Percentiles rank a stretch among this genome's conserved stretches.
Conservation (phyloP, 805 yeast species). For the Cyberlindnera lachancei region DNA sequence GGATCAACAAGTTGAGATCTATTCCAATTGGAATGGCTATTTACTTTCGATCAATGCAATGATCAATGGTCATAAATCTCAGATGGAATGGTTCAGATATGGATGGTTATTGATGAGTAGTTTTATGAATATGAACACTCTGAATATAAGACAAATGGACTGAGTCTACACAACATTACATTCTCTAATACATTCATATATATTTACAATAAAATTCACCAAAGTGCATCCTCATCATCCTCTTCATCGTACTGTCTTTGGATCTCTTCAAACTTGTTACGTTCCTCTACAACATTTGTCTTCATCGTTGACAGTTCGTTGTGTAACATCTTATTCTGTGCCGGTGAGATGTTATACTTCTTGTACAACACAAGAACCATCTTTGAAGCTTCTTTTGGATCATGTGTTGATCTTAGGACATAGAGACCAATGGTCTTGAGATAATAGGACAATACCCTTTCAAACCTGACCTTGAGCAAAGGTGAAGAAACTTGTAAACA, state of each 20-base stretch:
- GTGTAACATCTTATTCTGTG: constrained; percentile 2
- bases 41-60: constrained; percentile 53
- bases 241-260: constrained; percentile 24
- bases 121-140: constrained; percentile 36
- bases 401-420: constrained; percentile 6
- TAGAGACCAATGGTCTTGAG: constrained; percentile 3
- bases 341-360: constrained; percentile 3
- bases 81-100: constrained; percentile 93
- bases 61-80: constrained; percentile 77
- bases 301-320: neutral
- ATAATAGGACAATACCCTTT: constrained; percentile 10
- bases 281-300: constrained; percentile 3
- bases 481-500: constrained; percentile 2
- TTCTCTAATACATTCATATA: neutral
- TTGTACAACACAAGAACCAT: constrained; percentile 3
- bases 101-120: constrained; percentile 77
- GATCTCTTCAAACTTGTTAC: constrained; percentile 14
- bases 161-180: neutral
- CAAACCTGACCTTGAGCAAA: constrained; percentile 4
- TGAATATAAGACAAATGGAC: too few relatives aligned
- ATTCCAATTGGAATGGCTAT: constrained; percentile 15
- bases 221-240: constrained; percentile 24
- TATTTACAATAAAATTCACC: constrained; percentile 14
- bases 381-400: constrained; percentile 4
- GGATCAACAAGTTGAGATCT: neutral